Percentiles rank a stretch among this genome's conserved stretches.
Evolutionary conservation across 2,329 filamentous ascomycete species (phyloP).

Genomic region (Cyphellophora attinorum): DNA sequence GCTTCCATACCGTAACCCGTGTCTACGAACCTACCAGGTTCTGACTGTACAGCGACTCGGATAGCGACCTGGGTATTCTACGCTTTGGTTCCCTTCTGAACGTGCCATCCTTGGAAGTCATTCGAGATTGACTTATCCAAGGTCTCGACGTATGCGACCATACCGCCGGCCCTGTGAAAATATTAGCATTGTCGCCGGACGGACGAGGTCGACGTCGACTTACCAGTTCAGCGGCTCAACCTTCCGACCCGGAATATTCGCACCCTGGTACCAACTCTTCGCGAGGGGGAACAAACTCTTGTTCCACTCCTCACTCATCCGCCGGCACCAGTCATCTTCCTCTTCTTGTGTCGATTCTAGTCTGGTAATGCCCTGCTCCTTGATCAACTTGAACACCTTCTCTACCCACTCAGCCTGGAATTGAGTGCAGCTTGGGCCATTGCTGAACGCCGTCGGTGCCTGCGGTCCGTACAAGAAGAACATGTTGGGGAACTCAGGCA

Average conservation of each 20-base stretch:
- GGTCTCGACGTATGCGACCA: conserved; percentile 13
- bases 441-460: conserved; percentile 44
- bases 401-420: conserved; percentile 44
- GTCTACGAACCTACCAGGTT: too few species aligned
- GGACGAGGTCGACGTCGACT: conserved; percentile 2
- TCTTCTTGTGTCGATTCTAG: conserved; percentile 41
- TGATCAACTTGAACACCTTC: conserved; percentile 25
- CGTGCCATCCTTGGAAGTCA: conserved; percentile 13
- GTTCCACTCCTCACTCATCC: conserved; percentile 15
- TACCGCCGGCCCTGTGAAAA: conserved; percentile 12
- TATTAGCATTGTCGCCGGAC: conserved; percentile 1
- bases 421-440: conserved; percentile 46
- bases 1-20: too few species aligned
- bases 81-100: conserved; percentile 3
- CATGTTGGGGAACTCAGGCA: conserved; percentile 38
- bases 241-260: conserved; percentile 44
- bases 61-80: too few species aligned
- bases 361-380: conserved; percentile 35
- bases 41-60: too few species aligned
- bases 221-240: conserved; percentile 41
- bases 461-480: conserved; percentile 48
- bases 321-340: conserved; percentile 37
- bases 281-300: conserved; percentile 24
- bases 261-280: conserved; percentile 47
- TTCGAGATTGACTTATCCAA: conserved; percentile 11